These are phyloP conservation scores for Monosporozyma servazzii DNA, from an alignment of 805 yeast genomes.

Conservation along the genomic window DNA sequence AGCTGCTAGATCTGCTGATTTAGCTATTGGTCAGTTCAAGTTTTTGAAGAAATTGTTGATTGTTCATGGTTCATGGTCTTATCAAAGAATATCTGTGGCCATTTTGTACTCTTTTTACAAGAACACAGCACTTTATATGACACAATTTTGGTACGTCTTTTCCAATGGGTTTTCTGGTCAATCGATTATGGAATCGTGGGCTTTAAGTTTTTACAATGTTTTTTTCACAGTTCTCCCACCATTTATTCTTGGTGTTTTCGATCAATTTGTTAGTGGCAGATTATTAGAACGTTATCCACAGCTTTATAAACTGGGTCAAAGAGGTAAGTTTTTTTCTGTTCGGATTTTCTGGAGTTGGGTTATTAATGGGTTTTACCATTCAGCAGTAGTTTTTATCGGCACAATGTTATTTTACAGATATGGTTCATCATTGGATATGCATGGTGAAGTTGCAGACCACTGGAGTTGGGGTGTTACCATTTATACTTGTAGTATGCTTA, in stretches of 20 bases:
- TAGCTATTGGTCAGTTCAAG: constrained; percentile 92
- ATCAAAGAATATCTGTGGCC: constrained; percentile 87
- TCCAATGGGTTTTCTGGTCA: constrained; percentile 90
- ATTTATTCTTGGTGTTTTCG: constrained; percentile 90
- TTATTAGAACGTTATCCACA: constrained; percentile 87
- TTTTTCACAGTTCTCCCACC: constrained; percentile 94
- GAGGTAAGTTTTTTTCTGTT: constrained; percentile 81
- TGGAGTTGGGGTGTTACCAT: constrained; percentile 95
- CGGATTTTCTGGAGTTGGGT: constrained; percentile 97
- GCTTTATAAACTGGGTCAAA: constrained; percentile 82
- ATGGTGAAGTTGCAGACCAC: constrained; percentile 71
- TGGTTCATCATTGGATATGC: constrained; percentile 49
- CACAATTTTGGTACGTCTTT: constrained; percentile 97
- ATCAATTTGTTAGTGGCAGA: constrained; percentile 88
- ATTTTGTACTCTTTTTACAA: constrained; percentile 92
- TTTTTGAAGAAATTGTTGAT: constrained; percentile 71
- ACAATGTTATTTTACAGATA: constrained; percentile 56
- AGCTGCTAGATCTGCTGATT: constrained; percentile 96
- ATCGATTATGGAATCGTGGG: constrained; percentile 95
- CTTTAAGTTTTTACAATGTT: constrained; percentile 90
- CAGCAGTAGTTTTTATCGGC: constrained; percentile 73
- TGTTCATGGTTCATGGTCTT: constrained; percentile 98
- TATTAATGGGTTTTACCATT: constrained; percentile 87
- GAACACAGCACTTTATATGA: constrained; percentile 90
- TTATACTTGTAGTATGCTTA: constrained; percentile 76